Conservation (phyloP, 805 yeast species). For the Lachancea quebecensis region DNA sequence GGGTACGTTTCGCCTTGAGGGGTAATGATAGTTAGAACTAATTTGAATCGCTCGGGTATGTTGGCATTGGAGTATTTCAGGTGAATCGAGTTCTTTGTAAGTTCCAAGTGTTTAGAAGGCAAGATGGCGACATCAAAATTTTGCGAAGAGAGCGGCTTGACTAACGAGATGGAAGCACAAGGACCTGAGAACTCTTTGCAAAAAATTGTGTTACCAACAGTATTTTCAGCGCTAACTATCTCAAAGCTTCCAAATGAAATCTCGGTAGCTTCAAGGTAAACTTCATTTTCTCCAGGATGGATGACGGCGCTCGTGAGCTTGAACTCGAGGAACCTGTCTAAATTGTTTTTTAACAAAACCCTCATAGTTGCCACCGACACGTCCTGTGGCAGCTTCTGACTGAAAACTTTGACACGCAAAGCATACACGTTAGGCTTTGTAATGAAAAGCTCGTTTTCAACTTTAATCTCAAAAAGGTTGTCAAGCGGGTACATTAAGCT, state of each 20-base stretch:
- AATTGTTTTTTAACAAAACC: conserved; percentile 14
- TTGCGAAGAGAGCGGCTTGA: conserved; percentile 17
- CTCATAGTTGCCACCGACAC: conserved; percentile 15
- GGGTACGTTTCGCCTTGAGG: neutral
- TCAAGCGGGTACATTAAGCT: conserved; percentile 23
- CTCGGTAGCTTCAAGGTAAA: conserved; percentile 14
- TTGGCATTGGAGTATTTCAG: conserved; percentile 11
- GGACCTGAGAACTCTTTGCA: conserved; percentile 18
- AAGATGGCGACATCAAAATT: conserved; percentile 15
- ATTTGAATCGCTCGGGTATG: conserved; percentile 6
- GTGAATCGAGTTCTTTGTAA: conserved; percentile 18
- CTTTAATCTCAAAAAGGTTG: conserved; percentile 16
- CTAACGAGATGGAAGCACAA: conserved; percentile 4
- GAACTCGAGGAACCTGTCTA: conserved; percentile 15
- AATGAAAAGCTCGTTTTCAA: conserved; percentile 7
- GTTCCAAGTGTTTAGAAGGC: conserved; percentile 13
- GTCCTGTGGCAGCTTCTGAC: conserved; percentile 14
- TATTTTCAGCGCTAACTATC: conserved; percentile 18
- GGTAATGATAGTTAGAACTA: conserved; percentile 6
- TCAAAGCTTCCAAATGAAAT: conserved; percentile 22
- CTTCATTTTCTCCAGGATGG: conserved; percentile 5
- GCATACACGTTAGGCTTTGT: conserved; percentile 17
- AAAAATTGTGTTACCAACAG: conserved; percentile 24
- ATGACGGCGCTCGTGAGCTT: conserved; percentile 7
- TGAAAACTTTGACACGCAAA: conserved; percentile 14